Evolutionary conservation across 306 rosid species (phyloP).

Genomic region (Comarum palustre): DNA sequence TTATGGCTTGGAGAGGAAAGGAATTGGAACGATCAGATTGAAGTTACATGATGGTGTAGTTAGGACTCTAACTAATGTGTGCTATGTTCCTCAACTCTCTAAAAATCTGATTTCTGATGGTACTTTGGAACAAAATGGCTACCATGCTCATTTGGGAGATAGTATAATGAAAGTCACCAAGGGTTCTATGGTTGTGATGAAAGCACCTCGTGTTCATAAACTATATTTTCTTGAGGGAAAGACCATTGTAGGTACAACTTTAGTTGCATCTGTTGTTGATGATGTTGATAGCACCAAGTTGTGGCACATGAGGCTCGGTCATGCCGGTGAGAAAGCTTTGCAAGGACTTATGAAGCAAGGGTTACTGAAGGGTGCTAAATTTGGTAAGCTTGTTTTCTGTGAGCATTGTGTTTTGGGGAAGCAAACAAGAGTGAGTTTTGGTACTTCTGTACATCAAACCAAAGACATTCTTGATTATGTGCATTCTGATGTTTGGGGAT

Average conservation of each 20-base stretch:
- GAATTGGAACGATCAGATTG: neutral
- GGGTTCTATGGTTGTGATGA: neutral
- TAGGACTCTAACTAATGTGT: neutral
- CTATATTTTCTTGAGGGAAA: neutral
- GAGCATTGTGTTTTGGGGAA: neutral
- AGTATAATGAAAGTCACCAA: neutral
- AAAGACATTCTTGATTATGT: neutral
- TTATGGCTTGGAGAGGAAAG: neutral
- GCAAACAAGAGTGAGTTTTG: neutral
- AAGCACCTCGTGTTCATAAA: neutral
- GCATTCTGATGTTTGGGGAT: neutral
- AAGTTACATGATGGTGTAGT: neutral
- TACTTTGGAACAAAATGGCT: neutral
- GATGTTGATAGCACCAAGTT: neutral
- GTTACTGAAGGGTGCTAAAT: neutral
- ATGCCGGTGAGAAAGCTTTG: neutral
- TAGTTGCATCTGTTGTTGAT: neutral
- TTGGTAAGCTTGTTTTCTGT: neutral
- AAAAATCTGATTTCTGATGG: neutral
- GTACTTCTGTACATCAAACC: neutral
- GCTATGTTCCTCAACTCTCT: neutral
- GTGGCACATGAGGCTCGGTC: conserved; percentile 1
- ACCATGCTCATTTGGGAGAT: neutral
- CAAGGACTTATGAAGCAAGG: neutral
- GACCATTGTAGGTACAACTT: neutral